Evolutionary conservation across 2,329 filamentous ascomycete genomes (phyloP).

Genomic region (Sporothrix sp.): DNA sequence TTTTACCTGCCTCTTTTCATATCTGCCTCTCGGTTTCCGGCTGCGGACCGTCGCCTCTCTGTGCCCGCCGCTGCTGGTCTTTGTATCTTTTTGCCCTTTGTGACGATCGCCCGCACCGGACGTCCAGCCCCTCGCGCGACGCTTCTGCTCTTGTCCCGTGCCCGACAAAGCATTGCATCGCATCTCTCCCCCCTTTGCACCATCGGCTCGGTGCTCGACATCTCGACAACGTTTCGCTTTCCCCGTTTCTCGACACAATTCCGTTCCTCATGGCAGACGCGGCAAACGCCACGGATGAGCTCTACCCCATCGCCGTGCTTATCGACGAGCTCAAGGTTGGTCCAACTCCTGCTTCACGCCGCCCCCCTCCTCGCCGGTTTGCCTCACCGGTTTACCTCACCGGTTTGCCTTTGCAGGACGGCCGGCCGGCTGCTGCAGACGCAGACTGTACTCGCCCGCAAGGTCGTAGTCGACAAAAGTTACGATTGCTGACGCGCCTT

Average conservation of each 20-base stretch:
- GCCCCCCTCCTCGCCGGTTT: neutral
- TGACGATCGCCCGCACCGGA: neutral
- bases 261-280: slow-evolving; percentile 67
- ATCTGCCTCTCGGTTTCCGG: slow-evolving; percentile 3
- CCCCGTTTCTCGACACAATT: neutral
- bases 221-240: neutral
- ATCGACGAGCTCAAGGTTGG: slow-evolving; percentile 98
- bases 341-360: too few species aligned
- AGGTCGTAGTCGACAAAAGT: too few species aligned
- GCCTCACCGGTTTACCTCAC: neutral
- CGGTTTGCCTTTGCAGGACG: too few species aligned
- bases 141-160: neutral
- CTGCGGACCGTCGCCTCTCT: slow-evolving; percentile 5
- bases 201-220: neutral
- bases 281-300: slow-evolving; percentile 88
- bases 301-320: slow-evolving; percentile 98
- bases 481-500: slow-evolving; percentile 11
- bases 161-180: neutral
- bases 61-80: neutral
- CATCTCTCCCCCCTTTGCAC: neutral
- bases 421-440: too few species aligned
- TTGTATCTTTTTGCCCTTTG: neutral
- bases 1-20: slow-evolving; percentile 3
- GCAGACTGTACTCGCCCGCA: too few species aligned
- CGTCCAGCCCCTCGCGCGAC: neutral